Evolutionary conservation across 108 stramenopile genomes (phyloP), one percentile per base, ranked within the genome.

Genomic region (Pseudonitzschia multiseries): DNA sequence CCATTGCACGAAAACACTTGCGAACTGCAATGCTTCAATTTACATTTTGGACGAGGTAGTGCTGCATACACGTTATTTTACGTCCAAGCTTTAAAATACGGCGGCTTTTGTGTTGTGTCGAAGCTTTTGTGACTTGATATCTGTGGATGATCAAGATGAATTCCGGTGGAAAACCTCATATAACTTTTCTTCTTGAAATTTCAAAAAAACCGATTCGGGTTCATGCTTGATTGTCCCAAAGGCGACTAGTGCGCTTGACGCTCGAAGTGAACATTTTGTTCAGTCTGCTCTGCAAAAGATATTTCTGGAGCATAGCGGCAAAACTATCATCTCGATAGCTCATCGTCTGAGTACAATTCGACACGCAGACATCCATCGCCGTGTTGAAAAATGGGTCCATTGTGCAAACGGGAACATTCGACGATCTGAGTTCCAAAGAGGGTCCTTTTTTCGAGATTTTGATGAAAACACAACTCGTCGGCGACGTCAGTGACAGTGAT

Each of bases 231-330:
- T 33, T n/a, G n/a, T n/a, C 10, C 63, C 68, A 24, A 83, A 90
- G 80, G 94, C 96, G 20, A 98, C 98, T 13, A 81, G 80, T 2
- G 90, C 95, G 10, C 81, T 99, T 41, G 98, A 99, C 79, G 83
- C 96, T 29, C 83, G 71, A 54, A 97, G 96, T 63, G 98, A 98
- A 70, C 79, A 79, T 64, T 81, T 79, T 20, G 93, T 96, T 2
- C 85, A 90, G 57, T 74, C 82, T 63, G 95, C 95, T 2, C 62
- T 96, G 46, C 65, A 87, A 50, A 64, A 76, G 10, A 76, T 96
- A 56, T 81, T 86, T 42, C 51, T 61, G 44, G 71, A 65, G 17
- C 65, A 64, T 21, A 76, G 83, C 65, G 85, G 89, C 21, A 79
- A 87, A 54, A 94, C 93, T 29, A 84, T 95, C 8, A 81, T 91